These are phyloP conservation scores for Papiliotrema fonsecae DNA, from an alignment of 1,284 basidiomycete species.

Conservation along the genomic window DNA sequence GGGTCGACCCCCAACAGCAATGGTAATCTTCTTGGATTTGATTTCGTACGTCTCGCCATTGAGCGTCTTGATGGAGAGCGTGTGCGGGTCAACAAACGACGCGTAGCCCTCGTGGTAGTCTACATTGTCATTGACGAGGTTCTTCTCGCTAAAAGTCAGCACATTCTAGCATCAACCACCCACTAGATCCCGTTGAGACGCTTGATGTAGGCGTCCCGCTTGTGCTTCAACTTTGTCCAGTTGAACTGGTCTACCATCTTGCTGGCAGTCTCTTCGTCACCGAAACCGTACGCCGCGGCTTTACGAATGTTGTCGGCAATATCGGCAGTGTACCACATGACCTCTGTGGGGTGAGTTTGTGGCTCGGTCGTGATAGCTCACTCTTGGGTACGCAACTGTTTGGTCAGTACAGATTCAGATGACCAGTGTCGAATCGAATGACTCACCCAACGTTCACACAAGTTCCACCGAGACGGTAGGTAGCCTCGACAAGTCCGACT, in stretches of 20 bases:
- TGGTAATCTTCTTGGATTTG: constrained; percentile 67
- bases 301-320: constrained; percentile 76
- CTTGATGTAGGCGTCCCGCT: constrained; percentile 92
- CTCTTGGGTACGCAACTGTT: constrained; percentile 82
- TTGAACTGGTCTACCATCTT: constrained; percentile 62
- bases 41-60: constrained; percentile 63
- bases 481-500: constrained; percentile 81
- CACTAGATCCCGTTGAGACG: constrained; percentile 85
- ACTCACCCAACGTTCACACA: constrained; percentile 69
- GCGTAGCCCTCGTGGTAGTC: constrained; percentile 82
- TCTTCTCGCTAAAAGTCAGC: constrained; percentile 54
- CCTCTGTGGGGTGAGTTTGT: constrained; percentile 52
- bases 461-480: constrained; percentile 79
- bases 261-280: constrained; percentile 50
- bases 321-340: constrained; percentile 99
- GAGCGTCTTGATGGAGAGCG: constrained; percentile 62
- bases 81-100: constrained; percentile 61
- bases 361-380: constrained; percentile 16
- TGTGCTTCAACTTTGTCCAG: constrained; percentile 87
- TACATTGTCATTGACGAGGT: constrained; percentile 82
- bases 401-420: no score
- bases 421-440: not conserved
- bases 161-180: constrained; percentile 6
- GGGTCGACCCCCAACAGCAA: constrained; percentile 85
- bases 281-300: constrained; percentile 71